These are phyloP conservation scores for Carex arenaria DNA, from an alignment of 202 grass and related monocot species.

Conservation along the genomic window DNA sequence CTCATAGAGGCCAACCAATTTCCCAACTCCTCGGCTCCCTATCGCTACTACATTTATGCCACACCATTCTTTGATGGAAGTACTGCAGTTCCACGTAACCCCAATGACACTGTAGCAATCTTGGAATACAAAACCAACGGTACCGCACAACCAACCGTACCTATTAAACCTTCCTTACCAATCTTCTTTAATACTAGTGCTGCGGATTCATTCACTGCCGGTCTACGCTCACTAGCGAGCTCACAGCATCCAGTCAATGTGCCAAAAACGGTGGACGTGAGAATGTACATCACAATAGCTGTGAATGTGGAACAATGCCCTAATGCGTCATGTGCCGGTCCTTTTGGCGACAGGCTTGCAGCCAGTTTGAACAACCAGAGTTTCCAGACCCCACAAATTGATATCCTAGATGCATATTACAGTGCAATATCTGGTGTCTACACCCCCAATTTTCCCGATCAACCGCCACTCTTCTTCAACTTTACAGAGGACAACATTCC, in stretches of 20 bases:
- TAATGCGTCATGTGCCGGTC: conserved; percentile 1
- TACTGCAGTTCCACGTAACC: not conserved
- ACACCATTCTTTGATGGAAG: conserved; percentile 25
- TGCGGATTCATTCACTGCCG: conserved; percentile 23
- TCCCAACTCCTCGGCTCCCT: conserved; percentile 9
- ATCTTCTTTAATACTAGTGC: conserved; percentile 15
- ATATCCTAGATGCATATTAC: conserved; percentile 62
- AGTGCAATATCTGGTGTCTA: conserved; percentile 17
- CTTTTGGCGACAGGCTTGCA: not conserved
- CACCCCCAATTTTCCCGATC: conserved; percentile 36
- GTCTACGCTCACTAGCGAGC: conserved; percentile 40
- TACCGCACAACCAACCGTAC: not conserved
- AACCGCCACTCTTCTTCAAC: conserved; percentile 39
- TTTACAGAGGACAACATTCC: conserved; percentile 13
- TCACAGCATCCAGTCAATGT: conserved; percentile 32
- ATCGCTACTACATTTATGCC: conserved; percentile 50
- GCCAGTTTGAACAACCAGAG: conserved; percentile 70
- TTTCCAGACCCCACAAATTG: conserved; percentile 21
- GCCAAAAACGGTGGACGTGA: conserved; percentile 28
- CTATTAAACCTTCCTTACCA: conserved; percentile 20
- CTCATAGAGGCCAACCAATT: conserved; percentile 40
- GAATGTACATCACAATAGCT: conserved; percentile 40
- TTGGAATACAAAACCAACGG: conserved; percentile 36
- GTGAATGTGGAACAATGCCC: conserved; percentile 33
- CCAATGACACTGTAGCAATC: conserved; percentile 35